Base-by-base conservation (phyloP, 2,329 filamentous ascomycete species). In the Hypoxylon sp. region DNA sequence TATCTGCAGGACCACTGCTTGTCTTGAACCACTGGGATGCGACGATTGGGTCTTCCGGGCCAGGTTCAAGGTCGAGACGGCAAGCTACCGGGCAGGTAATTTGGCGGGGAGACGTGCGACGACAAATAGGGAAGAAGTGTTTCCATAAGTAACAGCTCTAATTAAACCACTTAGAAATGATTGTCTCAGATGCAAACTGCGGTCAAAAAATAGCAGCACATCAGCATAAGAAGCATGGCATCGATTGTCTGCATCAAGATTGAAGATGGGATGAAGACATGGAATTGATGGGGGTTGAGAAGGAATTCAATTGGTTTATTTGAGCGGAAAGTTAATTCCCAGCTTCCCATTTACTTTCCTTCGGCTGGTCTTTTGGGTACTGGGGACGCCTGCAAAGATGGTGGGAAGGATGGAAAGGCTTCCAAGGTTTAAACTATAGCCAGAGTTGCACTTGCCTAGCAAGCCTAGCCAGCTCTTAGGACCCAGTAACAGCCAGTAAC, bases 1-100 rank as follows among this genome's bases (percentile, higher is more conserved):
- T 74, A 74, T 73, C 67, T 74, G 70, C 73, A 74, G 72, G 67
- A 67, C 67, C 67, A 66, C 61, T 67, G 65, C 54, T 63, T 50
- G 63, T 61, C 47, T n/a, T 66, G 70, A 70, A 68, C 73, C 69
- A 71, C 44, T 68, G 63, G 60, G 37, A 59, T 44, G 24, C 52
- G 69, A 59, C 69, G 60, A 70, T 70, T 70, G 62, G 68, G 55
- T 67, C 52, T 54, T 54, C 63, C 51, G 62, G 50, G 17, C 58
- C 39, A 64, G 62, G 59, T 65, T 72, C 67, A 61, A 67, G 67
- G 62, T 65, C 65, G 60, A 67, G 67, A 70, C 65, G 68, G 71
- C 66, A 70, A 66, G 67, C 61, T 68, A 66, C 72, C 61, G 68
- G 57, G 24, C 54, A 69, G 50, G 63, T 67, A 71, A 65, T 71